phyloP scores from a whole-genome alignment of 352 stramenopile genomes.

The Pythium brassicae region DNA sequence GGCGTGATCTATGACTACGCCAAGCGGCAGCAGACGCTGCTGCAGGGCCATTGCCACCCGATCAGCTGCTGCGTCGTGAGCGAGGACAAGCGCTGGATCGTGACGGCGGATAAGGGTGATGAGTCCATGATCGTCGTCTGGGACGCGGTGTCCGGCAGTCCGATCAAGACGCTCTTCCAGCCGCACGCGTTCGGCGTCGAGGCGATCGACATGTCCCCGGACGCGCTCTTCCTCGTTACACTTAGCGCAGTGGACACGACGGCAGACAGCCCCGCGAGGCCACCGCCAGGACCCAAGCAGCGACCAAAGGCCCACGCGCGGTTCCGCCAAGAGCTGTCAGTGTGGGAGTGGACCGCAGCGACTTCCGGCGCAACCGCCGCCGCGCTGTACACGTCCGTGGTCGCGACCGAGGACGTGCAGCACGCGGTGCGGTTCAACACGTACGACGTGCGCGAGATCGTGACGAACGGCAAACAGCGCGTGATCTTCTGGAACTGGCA shows the following conservation, averaged over 20 bases:
- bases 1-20: slow-evolving; percentile 93
- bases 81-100: slow-evolving; percentile 91
- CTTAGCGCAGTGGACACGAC: slow-evolving; percentile 41
- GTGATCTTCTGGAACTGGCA: slow-evolving; percentile 91
- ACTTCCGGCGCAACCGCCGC: slow-evolving; percentile 11
- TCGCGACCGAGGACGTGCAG: slow-evolving; percentile 75
- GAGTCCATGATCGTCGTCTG: slow-evolving; percentile 93
- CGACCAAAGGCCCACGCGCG: slow-evolving; percentile 16
- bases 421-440: slow-evolving; percentile 88
- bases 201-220: slow-evolving; percentile 86
- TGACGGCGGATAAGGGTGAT: slow-evolving; percentile 80
- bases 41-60: slow-evolving; percentile 90
- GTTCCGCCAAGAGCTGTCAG: slow-evolving; percentile 71
- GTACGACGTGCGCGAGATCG: slow-evolving; percentile 84
- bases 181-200: slow-evolving; percentile 76
- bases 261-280: not conserved
- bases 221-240: slow-evolving; percentile 88
- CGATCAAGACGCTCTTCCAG: slow-evolving; percentile 90
- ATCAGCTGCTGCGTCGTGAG: slow-evolving; percentile 89
- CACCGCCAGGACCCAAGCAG: not conserved
- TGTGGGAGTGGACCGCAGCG: slow-evolving; percentile 86
- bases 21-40: slow-evolving; percentile 73
- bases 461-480: slow-evolving; percentile 80
- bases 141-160: slow-evolving; percentile 76
- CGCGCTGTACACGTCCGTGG: slow-evolving; percentile 51